Evolutionary conservation across 2,329 filamentous ascomycete species (phyloP), one percentile per base, ranked within the genome.

Genomic region (Fusarium bactridioides): DNA sequence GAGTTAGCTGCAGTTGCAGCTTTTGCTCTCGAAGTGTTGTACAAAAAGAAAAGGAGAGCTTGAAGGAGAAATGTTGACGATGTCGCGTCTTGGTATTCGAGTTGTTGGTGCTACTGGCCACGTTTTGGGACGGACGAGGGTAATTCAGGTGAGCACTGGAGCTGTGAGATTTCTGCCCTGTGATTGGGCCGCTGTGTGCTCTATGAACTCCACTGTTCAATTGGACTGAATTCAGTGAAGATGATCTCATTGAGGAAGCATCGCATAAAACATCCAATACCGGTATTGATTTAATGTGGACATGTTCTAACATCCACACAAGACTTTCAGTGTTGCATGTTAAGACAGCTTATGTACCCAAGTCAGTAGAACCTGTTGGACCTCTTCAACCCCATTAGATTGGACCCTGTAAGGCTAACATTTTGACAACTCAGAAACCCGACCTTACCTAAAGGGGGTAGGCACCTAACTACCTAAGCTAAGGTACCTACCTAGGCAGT

Each of bases 111-210:
- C 35, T 69, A 73, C 70, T 73, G 70, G 73, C 70, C 68, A 74
- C 69, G 74, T 76, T 76, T 76, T 73, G 61, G 64, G 70, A 51
- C 31, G 18, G 48, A 35, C 48, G 29, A 25, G 29, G 21, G 27
- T 59, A 59, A 50, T 29, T 35, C 58, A 56, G 61, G 51, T 67
- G 67, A 54, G 47, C 37, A 44, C 61, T 69, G 64, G 55, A 72
- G 68, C 58, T 69, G 56, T 63, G 69, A 45, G 65, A 72, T 73
- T 53, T 68, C 65, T 74, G 74, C 65, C 67, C 74, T 75, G 69
- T 77, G 71, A 74, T 74, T 77, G 74, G 74, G 57, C 64, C 59
- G 59, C 13, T 66, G 68, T 65, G 65, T 70, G 51, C 27, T 33
- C n/a, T 16, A n/a, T 29, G 23, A 15, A 61, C 33, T 47, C 31